phyloP scores from a whole-genome alignment of 192 early-diverging fungal genomes.

The Podila horticola region DNA sequence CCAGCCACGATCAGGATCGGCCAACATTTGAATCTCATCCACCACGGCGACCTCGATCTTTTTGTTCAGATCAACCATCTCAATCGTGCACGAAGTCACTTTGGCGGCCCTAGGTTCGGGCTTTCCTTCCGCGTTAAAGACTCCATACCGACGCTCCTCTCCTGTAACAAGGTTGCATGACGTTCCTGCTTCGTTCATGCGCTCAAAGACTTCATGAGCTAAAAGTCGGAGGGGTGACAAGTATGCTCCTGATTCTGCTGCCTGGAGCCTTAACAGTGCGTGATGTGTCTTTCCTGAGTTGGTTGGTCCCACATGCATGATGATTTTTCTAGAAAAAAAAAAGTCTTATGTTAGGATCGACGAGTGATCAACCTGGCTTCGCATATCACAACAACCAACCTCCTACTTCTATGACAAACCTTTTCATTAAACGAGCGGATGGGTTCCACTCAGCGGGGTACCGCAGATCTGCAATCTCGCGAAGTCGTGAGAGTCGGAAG shows the following conservation, averaged over 20 bases:
- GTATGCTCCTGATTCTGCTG: slow-evolving; percentile 76
- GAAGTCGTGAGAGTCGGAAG: slow-evolving; percentile 42
- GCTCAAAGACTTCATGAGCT: slow-evolving; percentile 91
- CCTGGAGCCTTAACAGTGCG: slow-evolving; percentile 80
- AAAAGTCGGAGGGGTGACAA: slow-evolving; percentile 92
- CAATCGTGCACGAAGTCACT: slow-evolving; percentile 84
- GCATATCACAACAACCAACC: too few relatives aligned
- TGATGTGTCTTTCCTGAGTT: slow-evolving; percentile 97
- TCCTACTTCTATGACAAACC: slow-evolving; percentile 51
- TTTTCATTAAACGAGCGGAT: slow-evolving; percentile 75
- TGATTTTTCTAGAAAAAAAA: slow-evolving; percentile 70
- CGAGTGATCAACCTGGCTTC: too few relatives aligned
- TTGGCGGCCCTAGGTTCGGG: slow-evolving; percentile 42
- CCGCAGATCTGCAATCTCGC: slow-evolving; percentile 77
- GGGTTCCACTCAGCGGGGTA: slow-evolving; percentile 86
- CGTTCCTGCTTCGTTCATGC: slow-evolving; percentile 80
- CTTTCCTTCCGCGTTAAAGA: slow-evolving; percentile 50
- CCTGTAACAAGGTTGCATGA: slow-evolving; percentile 91
- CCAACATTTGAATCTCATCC: slow-evolving; percentile 98
- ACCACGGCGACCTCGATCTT: slow-evolving; percentile 87
- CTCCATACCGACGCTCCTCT: slow-evolving; percentile 76
- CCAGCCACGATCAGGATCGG: slow-evolving; percentile 87
- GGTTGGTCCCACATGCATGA: slow-evolving; percentile 96
- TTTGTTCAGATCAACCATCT: slow-evolving; percentile 79
- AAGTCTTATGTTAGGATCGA: background rate